Conservation (phyloP, 2,329 filamentous ascomycete genomes). For the Pezicula carpinea region DNA sequence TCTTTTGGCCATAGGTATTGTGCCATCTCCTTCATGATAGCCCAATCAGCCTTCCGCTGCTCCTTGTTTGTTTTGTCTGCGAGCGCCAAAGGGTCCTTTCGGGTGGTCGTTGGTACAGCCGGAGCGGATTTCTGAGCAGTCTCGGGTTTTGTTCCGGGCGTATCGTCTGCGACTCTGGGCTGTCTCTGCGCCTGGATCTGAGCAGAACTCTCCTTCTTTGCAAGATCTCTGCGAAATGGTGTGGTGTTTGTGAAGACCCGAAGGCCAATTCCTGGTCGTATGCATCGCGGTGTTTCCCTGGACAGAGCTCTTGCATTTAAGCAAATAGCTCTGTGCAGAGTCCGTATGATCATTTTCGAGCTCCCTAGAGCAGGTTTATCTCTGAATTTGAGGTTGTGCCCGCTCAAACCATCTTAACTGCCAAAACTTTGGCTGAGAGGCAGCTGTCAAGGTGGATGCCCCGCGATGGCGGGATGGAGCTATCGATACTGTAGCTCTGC, state of each 20-base stretch:
- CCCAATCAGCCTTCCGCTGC: slow-evolving; percentile 96
- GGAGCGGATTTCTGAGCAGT: slow-evolving; percentile 16
- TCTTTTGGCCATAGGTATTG: slow-evolving; percentile 95
- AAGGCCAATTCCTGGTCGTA: slow-evolving; percentile 13
- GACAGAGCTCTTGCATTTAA: slow-evolving; percentile 18
- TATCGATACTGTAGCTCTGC: neutral
- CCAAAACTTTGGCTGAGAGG: slow-evolving; percentile 7
- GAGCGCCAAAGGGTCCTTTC: slow-evolving; percentile 54
- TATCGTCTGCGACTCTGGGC: slow-evolving; percentile 15
- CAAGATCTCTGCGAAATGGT: slow-evolving; percentile 16
- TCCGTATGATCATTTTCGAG: slow-evolving; percentile 24
- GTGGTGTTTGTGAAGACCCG: slow-evolving; percentile 26
- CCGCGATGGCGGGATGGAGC: slow-evolving; percentile 12
- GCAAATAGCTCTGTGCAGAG: slow-evolving; percentile 24
- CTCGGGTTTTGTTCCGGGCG: slow-evolving; percentile 18
- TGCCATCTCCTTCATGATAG: slow-evolving; percentile 97
- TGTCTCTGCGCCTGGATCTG: slow-evolving; percentile 17
- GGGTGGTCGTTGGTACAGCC: slow-evolving; percentile 11
- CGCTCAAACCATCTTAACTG: slow-evolving; percentile 15
- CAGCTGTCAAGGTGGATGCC: slow-evolving; percentile 9
- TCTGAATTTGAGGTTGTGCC: slow-evolving; percentile 2
- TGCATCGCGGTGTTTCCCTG: slow-evolving; percentile 18
- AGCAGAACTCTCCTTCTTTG: slow-evolving; percentile 10
- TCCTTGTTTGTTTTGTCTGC: slow-evolving; percentile 71
- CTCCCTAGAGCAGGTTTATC: slow-evolving; percentile 10